phyloP scores from a whole-genome alignment of 345 rosid species.

The Hibiscus syriacus region DNA sequence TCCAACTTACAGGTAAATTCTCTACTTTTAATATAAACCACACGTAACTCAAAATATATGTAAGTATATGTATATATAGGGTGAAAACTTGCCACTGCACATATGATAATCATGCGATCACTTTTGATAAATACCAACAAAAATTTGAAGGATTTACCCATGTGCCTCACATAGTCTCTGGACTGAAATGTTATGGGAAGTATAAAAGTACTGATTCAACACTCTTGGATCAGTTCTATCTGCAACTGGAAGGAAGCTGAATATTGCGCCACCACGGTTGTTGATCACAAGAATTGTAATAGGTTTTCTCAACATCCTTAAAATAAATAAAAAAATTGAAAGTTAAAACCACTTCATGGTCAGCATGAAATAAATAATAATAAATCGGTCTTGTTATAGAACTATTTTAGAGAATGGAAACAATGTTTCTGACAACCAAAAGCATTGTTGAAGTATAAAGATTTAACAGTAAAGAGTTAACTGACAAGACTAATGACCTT shows the following conservation, averaged over 20 bases:
- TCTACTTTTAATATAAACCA: neutral
- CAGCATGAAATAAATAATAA: neutral
- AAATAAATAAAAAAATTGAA: constrained; percentile 16
- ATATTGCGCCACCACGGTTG: constrained; percentile 96
- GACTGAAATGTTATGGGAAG: constrained; percentile 76
- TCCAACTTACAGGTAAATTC: neutral
- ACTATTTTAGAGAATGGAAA: neutral
- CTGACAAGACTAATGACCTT: neutral
- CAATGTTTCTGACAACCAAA: neutral
- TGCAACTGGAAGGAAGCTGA: constrained; percentile 92
- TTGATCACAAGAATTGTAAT: constrained; percentile 84
- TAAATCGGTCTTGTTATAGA: neutral
- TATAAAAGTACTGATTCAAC: constrained; percentile 69
- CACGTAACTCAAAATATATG: neutral
- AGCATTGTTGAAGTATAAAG: neutral
- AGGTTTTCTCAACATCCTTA: constrained; percentile 66
- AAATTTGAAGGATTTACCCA: constrained; percentile 43
- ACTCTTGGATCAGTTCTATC: constrained; percentile 54
- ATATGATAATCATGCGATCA: too few relatives aligned
- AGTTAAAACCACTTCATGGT: neutral
- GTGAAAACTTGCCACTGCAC: too few relatives aligned
- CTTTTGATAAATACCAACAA: too few relatives aligned
- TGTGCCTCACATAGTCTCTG: constrained; percentile 71
- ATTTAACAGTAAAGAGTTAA: neutral
- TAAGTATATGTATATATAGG: neutral